Evolutionary conservation across 139 green algal genomes (phyloP), one percentile per base, ranked within the genome.

Genomic region (Tetraselmis striata): DNA sequence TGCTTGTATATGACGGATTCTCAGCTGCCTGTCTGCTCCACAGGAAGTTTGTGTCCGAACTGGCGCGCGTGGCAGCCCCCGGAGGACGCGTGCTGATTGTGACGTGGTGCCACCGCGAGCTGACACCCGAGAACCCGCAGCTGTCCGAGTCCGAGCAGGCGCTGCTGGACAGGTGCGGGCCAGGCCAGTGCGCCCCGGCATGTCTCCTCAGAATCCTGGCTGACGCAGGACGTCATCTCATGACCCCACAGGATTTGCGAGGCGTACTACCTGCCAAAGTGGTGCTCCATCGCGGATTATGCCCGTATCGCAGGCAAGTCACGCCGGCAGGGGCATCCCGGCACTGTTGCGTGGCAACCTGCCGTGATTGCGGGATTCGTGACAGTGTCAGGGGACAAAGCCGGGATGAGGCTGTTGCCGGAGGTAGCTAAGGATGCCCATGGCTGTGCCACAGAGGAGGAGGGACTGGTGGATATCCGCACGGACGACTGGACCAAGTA

Each of bases 251-350:
- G 90, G 67, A 99, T 99, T 85, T 97, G 93, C 85, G 91, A 97
- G 75, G 97, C 95, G 0, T 99, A 99, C 89, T 99, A 98, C 89
- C 92, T 99, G 58, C 97, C 97, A 11, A 85, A 87, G 2, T 99
- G 97, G 97, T 98, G 95, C 90, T 96, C 91, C 25, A 75, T 94
- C 18, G 89, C 87, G 11, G 96, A 99, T 81, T 99, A 99, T 85
- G 45, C 91, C 80, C 25, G 74, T 1, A 85, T 98, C 1, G 94
- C 95, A 67, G 29, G 86, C 74, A 85, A 84, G 28, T 28, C 85
- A 26, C 91, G 91, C 0, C 30, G 92, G 23, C 80, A 59, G 81
- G 86, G n/a, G n/a, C n/a, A n/a, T n/a, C n/a, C n/a, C n/a, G n/a
- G n/a, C n/a, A n/a, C n/a, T n/a, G n/a, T n/a, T 85, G 81, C 11